phyloP scores from a whole-genome alignment of 176 grass and related monocot species.

The Aegilops umbellulata region DNA sequence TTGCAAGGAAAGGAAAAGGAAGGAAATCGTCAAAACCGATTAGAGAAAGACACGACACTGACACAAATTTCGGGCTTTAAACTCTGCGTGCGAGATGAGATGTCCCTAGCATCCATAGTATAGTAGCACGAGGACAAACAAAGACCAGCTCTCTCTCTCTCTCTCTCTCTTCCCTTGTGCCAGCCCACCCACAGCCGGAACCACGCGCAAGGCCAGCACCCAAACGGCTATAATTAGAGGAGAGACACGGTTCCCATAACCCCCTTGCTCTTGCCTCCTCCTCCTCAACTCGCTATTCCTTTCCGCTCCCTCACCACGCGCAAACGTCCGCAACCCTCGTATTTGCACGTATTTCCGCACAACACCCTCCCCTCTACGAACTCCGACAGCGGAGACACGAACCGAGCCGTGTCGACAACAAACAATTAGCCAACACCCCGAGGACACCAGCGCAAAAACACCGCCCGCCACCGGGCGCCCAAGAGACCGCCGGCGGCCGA shows the following conservation, averaged over 20 bases:
- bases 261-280: background rate
- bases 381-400: background rate
- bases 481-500: background rate
- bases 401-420: background rate
- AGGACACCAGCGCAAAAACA: background rate
- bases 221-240: conserved; percentile 70
- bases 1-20: too few species aligned
- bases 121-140: conserved; percentile 29
- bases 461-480: background rate
- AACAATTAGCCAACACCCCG: background rate
- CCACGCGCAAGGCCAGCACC: conserved; percentile 11
- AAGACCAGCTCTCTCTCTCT: conserved; percentile 22
- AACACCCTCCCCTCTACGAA: background rate
- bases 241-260: conserved; percentile 27
- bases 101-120: too few species aligned
- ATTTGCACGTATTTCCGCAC: background rate
- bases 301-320: background rate
- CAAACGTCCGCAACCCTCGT: background rate
- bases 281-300: background rate
- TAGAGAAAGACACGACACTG: too few species aligned
- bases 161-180: too few species aligned
- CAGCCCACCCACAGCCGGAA: background rate
- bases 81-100: too few species aligned
- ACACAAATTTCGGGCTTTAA: too few species aligned
- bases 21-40: too few species aligned